These are phyloP conservation scores for Luffa acutangula DNA, from an alignment of 306 rosid species.

Conservation along the genomic window DNA sequence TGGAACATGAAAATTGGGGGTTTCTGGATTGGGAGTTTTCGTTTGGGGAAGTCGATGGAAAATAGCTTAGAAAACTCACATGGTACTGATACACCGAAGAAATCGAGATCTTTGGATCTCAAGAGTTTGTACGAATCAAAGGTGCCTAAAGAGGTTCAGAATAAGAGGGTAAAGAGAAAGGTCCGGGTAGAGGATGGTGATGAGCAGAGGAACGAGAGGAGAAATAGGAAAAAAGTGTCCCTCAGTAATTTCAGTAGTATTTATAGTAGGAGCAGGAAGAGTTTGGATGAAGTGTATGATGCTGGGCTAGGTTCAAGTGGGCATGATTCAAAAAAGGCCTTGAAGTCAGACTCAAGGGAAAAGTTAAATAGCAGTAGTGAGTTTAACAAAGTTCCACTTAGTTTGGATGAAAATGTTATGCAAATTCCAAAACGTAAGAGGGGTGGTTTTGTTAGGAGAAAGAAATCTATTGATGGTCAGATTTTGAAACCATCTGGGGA, in stretches of 20 bases:
- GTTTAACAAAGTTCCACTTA: conserved; percentile 32
- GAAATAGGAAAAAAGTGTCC: conserved; percentile 51
- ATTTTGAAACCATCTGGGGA: conserved; percentile 24
- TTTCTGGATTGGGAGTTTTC: conserved; percentile 33
- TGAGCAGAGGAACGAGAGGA: conserved; percentile 35
- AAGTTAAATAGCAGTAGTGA: conserved; percentile 33
- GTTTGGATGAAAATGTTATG: conserved; percentile 32
- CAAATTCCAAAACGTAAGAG: conserved; percentile 81
- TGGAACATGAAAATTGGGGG: conserved; percentile 62
- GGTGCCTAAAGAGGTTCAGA: conserved; percentile 22
- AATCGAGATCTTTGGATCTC: conserved; percentile 80
- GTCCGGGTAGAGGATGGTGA: conserved; percentile 26
- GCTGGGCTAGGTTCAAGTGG: conserved; percentile 30
- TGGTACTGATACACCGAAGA: conserved; percentile 51
- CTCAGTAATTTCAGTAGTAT: conserved; percentile 68
- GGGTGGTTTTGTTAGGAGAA: conserved; percentile 52
- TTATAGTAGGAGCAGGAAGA: conserved; percentile 36
- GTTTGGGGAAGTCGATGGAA: conserved; percentile 65
- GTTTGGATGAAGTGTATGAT: conserved; percentile 31
- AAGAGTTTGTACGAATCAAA: conserved; percentile 60
- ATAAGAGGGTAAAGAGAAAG: conserved; percentile 46
- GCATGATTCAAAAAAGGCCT: conserved; percentile 22
- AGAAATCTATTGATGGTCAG: conserved; percentile 36
- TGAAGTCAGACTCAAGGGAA: conserved; percentile 31
- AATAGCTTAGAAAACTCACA: conserved; percentile 45